A percentile compares a stretch with the other conserved stretches of the same genome.
These are phyloP conservation scores for Yarrowia sp. DNA, from an alignment of 805 yeast species.

Conservation along the genomic window DNA sequence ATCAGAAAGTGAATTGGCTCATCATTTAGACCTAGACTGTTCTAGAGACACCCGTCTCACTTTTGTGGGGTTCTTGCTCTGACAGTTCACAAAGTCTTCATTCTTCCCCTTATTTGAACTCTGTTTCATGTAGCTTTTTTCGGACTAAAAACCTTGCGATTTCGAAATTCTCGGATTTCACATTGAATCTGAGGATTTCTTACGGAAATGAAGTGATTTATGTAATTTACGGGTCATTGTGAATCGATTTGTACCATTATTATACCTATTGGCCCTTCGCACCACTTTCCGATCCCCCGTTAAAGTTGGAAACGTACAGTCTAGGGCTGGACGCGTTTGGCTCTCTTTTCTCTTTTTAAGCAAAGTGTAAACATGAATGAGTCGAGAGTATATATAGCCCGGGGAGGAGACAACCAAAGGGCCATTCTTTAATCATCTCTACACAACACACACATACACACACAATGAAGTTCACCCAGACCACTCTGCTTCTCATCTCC, in stretches of 20 bases:
- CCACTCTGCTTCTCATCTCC: background rate
- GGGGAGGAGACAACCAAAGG: background rate
- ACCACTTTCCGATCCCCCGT: background rate
- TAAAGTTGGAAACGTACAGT: background rate
- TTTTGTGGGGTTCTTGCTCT: background rate
- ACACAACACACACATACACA: background rate
- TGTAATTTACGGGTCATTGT: too few relatives aligned
- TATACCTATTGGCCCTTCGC: background rate
- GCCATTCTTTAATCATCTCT: background rate
- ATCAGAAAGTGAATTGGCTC: too few relatives aligned
- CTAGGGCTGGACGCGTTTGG: slow-evolving; percentile 19
- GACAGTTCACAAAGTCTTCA: background rate
- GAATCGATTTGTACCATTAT: background rate
- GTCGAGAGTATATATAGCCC: slow-evolving; percentile 19
- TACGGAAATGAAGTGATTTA: too few relatives aligned
- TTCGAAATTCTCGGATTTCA: too few relatives aligned
- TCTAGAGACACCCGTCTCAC: background rate
- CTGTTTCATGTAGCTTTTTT: background rate
- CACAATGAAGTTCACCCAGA: slow-evolving; percentile 18
- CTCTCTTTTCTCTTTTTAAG: slow-evolving; percentile 3
- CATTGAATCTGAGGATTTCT: too few relatives aligned
- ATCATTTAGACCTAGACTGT: too few relatives aligned
- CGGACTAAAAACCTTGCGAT: background rate
- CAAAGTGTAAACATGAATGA: slow-evolving; percentile 6
- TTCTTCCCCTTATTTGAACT: slow-evolving; percentile 7